phyloP scores from a whole-genome alignment of 1,139 yeast genomes.

The Protomyces arabidopsidicola region DNA sequence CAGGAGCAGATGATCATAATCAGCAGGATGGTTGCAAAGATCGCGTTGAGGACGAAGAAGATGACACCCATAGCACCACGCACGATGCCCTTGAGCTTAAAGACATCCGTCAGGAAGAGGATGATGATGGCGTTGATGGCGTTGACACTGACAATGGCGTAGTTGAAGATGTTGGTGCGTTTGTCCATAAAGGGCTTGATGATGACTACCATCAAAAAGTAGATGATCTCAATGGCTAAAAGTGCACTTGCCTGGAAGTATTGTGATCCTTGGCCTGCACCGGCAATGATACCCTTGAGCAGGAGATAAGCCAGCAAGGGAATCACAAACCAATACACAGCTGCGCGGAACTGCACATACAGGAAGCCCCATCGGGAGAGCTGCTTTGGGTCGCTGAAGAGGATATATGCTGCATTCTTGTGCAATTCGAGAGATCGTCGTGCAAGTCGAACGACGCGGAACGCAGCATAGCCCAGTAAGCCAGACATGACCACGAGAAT shows the following conservation, averaged over 20 bases:
- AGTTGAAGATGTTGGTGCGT: constrained; percentile 86
- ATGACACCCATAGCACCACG: constrained; percentile 89
- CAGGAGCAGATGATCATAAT: constrained; percentile 79
- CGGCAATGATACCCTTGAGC: constrained; percentile 75
- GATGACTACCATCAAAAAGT: constrained; percentile 60
- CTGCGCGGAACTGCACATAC: constrained; percentile 86
- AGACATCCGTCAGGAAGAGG: constrained; percentile 75
- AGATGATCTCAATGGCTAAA: constrained; percentile 67
- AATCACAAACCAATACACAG: constrained; percentile 73
- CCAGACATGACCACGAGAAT: constrained; percentile 55
- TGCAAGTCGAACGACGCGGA: constrained; percentile 67
- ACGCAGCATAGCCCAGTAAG: constrained; percentile 67
- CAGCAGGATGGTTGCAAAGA: constrained; percentile 73
- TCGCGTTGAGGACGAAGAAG: constrained; percentile 85
- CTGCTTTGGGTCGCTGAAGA: constrained; percentile 76
- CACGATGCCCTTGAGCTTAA: constrained; percentile 72
- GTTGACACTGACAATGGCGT: constrained; percentile 72
- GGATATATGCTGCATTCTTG: constrained; percentile 86
- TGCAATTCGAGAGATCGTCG: constrained; percentile 63
- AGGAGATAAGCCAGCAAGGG: constrained; percentile 62
- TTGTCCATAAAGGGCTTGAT: constrained; percentile 90
- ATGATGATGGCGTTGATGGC: constrained; percentile 79
- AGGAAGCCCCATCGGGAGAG: constrained; percentile 88
- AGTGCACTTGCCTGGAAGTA: constrained; percentile 74
- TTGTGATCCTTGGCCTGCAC: constrained; percentile 75